Evolutionary conservation across 2,329 filamentous ascomycete genomes (phyloP).

Genomic region (Xylariales sp.): DNA sequence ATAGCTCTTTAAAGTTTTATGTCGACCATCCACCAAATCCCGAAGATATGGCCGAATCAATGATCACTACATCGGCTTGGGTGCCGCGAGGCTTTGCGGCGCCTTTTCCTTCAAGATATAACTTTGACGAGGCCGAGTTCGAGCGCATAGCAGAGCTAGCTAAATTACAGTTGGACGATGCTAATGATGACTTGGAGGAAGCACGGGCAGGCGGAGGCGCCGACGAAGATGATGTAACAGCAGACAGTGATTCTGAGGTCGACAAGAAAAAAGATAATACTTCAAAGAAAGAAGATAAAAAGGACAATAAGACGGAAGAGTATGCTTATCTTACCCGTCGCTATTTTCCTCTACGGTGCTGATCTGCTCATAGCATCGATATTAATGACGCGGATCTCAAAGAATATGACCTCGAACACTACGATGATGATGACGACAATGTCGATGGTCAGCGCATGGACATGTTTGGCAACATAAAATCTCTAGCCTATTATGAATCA

Average conservation of each 20-base stretch:
- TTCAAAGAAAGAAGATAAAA: slow-evolving; percentile 26
- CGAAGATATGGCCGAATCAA: slow-evolving; percentile 63
- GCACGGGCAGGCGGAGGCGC: slow-evolving; percentile 64
- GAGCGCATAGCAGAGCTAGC: slow-evolving; percentile 79
- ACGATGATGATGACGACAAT: slow-evolving; percentile 82
- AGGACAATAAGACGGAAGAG: slow-evolving; percentile 42
- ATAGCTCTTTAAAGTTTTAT: not conserved
- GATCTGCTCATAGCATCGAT: slow-evolving; percentile 54
- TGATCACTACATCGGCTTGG: slow-evolving; percentile 83
- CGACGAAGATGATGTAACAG: not conserved
- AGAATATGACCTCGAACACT: slow-evolving; percentile 96
- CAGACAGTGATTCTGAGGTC: not conserved
- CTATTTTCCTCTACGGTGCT: slow-evolving; percentile 11
- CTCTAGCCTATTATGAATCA: slow-evolving; percentile 90
- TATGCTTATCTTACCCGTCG: slow-evolving; percentile 27
- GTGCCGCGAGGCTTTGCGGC: slow-evolving; percentile 81
- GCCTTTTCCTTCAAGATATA: slow-evolving; percentile 79
- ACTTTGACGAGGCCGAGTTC: slow-evolving; percentile 80
- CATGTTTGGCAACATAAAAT: slow-evolving; percentile 96
- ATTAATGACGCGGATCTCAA: slow-evolving; percentile 87
- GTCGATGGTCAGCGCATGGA: slow-evolving; percentile 80
- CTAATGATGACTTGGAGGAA: slow-evolving; percentile 83
- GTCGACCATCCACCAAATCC: not conserved
- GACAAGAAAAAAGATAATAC: slow-evolving; percentile 17
- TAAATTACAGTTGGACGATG: slow-evolving; percentile 87